These are phyloP conservation scores for Tulasnella sp. DNA, from an alignment of 768 basidiomycete species.

Conservation along the genomic window DNA sequence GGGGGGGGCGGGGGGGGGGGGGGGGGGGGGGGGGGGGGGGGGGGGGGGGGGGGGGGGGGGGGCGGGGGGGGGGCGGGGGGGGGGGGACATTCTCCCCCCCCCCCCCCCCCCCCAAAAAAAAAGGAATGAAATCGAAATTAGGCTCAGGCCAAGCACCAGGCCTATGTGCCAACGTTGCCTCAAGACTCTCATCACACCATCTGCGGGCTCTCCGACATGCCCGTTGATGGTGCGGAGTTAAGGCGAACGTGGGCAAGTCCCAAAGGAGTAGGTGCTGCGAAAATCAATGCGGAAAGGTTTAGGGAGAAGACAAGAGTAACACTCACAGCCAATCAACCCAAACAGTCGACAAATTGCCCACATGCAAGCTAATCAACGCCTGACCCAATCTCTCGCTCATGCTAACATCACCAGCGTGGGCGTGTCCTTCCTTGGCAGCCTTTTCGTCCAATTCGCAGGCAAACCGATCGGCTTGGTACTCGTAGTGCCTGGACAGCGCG, in stretches of 20 bases:
- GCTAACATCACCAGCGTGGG: constrained; percentile 44
- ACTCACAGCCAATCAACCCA: constrained; percentile 90
- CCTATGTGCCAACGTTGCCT: too few species aligned
- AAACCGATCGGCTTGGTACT: constrained; percentile 90
- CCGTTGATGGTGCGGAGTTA: background rate
- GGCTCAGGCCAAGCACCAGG: too few species aligned
- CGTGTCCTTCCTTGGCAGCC: constrained; percentile 34
- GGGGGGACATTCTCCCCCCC: too few species aligned
- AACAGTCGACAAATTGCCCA: constrained; percentile 88
- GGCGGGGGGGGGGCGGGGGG: too few species aligned
- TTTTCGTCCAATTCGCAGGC: constrained; percentile 66
- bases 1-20: background rate
- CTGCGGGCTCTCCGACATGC: background rate
- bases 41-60: too few species aligned
- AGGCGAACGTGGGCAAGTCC: background rate
- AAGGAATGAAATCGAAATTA: too few species aligned
- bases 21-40: too few species aligned
- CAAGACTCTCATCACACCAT: background rate
- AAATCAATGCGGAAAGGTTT: background rate
- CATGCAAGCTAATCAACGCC: constrained; percentile 80
- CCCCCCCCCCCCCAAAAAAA: too few species aligned
- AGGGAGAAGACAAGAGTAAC: background rate
- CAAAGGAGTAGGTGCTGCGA: background rate
- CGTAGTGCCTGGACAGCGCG: constrained; percentile 77
- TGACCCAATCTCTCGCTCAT: constrained; percentile 82